Evolutionary conservation across 805 yeast species (phyloP).

Genomic region (Candida yuanshanica): DNA sequence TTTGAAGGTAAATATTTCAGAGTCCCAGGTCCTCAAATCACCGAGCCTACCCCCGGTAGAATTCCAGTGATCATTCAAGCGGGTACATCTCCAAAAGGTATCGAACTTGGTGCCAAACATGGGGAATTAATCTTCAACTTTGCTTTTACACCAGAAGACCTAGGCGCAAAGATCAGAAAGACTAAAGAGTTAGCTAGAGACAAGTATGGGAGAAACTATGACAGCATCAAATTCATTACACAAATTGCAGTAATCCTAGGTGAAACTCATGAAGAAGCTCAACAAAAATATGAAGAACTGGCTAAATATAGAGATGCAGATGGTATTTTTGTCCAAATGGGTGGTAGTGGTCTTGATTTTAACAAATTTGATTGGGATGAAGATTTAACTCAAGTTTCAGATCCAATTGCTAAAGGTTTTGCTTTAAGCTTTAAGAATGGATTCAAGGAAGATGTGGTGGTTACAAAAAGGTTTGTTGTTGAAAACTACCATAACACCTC

Average conservation of each 20-base stretch:
- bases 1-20: constrained; percentile 14
- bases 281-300: constrained; percentile 25
- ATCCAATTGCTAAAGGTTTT: constrained; percentile 21
- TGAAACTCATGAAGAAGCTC: constrained; percentile 34
- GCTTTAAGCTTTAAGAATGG: constrained; percentile 23
- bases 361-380: constrained; percentile 31
- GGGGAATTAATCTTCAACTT: constrained; percentile 34
- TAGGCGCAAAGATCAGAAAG: constrained; percentile 17
- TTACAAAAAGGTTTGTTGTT: constrained; percentile 15
- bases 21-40: constrained; percentile 33
- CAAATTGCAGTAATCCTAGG: constrained; percentile 22
- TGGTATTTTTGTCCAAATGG: constrained; percentile 34
- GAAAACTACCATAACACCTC: constrained; percentile 25
- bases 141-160: constrained; percentile 26
- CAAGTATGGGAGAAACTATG: constrained; percentile 19
- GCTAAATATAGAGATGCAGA: constrained; percentile 28
- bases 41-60: constrained; percentile 35
- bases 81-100: constrained; percentile 32
- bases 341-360: constrained; percentile 37
- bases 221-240: constrained; percentile 13
- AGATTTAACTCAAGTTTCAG: constrained; percentile 25
- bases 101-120: constrained; percentile 32
- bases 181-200: constrained; percentile 27
- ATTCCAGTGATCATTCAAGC: constrained; percentile 36
- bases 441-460: constrained; percentile 12